These are phyloP conservation scores for Leersia perrieri DNA, from an alignment of 176 grass and related monocot genomes.

Conservation along the genomic window DNA sequence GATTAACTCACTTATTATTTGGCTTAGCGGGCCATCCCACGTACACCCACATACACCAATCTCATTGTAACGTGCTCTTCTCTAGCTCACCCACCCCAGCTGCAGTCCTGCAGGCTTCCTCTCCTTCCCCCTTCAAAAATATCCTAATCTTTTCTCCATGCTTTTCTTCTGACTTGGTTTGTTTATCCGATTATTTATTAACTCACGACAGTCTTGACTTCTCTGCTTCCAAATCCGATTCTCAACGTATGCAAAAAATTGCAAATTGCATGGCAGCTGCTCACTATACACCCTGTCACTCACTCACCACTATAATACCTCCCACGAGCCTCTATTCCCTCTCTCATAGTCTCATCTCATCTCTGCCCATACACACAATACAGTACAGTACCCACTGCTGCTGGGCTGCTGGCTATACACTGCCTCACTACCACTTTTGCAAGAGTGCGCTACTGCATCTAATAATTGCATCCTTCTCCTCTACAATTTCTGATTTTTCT, in stretches of 20 bases:
- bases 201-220: slow-evolving; percentile 17
- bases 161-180: background rate
- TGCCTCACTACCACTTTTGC: slow-evolving; percentile 19
- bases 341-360: too few species aligned
- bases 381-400: background rate
- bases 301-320: background rate
- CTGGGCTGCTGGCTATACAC: background rate
- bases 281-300: slow-evolving; percentile 1
- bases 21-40: too few species aligned
- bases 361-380: background rate
- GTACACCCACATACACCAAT: background rate
- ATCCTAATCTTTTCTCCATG: background rate
- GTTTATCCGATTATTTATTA: background rate
- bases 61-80: background rate
- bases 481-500: slow-evolving; percentile 17
- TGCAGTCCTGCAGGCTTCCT: background rate
- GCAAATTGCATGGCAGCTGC: background rate
- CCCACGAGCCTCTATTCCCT: background rate
- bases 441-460: background rate
- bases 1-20: too few species aligned
- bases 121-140: background rate
- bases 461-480: slow-evolving; percentile 23
- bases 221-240: background rate
- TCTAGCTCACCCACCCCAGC: background rate
- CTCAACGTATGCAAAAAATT: slow-evolving; percentile 8